Evolutionary conservation across 495 filamentous ascomycete species (phyloP).

Genomic region (Xylaria acuta): DNA sequence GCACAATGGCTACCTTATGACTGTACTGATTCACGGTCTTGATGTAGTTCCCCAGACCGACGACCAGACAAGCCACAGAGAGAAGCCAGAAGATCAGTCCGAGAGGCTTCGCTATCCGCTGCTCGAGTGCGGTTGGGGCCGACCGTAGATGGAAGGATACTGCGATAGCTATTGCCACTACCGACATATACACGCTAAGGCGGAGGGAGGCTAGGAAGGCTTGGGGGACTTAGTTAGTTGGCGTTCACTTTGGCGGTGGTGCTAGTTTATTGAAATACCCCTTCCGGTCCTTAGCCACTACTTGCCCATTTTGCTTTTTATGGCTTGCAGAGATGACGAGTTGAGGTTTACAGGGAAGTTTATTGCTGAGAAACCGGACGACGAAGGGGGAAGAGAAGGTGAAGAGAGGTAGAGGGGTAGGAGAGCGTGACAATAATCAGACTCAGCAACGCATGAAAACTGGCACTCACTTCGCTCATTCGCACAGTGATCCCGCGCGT

Average conservation of each 20-base stretch:
- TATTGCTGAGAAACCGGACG: too few species aligned
- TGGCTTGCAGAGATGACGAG: too few species aligned
- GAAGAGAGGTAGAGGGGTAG: not conserved
- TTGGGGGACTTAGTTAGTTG: constrained; percentile 23
- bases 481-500: constrained; percentile 84
- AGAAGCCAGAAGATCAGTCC: constrained; percentile 89
- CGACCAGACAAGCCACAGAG: constrained; percentile 72
- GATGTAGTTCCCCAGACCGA: constrained; percentile 86
- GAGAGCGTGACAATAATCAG: not conserved
- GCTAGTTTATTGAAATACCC: not conserved
- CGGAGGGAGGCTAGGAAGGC: constrained; percentile 94
- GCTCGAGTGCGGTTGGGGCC: constrained; percentile 71
- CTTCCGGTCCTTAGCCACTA: too few species aligned
- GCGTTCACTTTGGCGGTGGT: not conserved
- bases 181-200: constrained; percentile 85
- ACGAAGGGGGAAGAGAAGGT: too few species aligned
- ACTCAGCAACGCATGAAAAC: not conserved
- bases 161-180: constrained; percentile 88
- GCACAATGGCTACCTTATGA: constrained; percentile 79
- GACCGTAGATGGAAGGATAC: constrained; percentile 90
- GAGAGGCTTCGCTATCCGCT: constrained; percentile 78
- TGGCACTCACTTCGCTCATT: constrained; percentile 72
- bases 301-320: too few species aligned
- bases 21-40: constrained; percentile 86
- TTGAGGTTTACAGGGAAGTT: too few species aligned